Conservation (phyloP, 2,329 filamentous ascomycete genomes). For the Ceratocystis destructans region DNA sequence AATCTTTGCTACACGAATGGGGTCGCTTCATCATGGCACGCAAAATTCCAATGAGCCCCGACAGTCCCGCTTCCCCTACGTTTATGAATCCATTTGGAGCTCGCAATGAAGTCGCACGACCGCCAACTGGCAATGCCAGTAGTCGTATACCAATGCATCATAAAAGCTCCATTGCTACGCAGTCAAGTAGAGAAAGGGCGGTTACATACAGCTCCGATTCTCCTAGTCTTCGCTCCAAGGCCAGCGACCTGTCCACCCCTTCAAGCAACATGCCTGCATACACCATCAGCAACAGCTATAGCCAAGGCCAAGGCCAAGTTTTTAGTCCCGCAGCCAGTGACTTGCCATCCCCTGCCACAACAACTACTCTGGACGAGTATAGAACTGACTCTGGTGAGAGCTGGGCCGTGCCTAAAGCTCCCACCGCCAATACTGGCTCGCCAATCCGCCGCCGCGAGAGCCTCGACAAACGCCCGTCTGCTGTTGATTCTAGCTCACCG, state of each 20-base stretch:
- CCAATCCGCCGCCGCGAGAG: conserved; percentile 42
- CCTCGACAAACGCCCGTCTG: conserved; percentile 30
- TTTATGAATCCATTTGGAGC: conserved; percentile 41
- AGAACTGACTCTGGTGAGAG: conserved; percentile 45
- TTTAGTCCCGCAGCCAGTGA: conserved; percentile 37
- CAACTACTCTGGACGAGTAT: conserved; percentile 36
- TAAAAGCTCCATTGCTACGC: conserved; percentile 36
- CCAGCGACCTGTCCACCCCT: conserved; percentile 48
- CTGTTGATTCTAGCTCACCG: conserved; percentile 36
- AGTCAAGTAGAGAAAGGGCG: conserved; percentile 33
- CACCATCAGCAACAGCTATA: background rate
- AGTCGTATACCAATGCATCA: conserved; percentile 30
- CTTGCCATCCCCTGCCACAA: conserved; percentile 41
- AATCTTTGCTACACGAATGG: conserved; percentile 46
- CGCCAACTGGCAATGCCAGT: conserved; percentile 31
- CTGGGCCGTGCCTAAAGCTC: conserved; percentile 46
- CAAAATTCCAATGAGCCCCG: conserved; percentile 34
- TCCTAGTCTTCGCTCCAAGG: conserved; percentile 46
- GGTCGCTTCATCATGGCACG: conserved; percentile 37
- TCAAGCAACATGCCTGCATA: conserved; percentile 29
- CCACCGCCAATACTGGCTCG: conserved; percentile 44
- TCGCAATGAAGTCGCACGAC: conserved; percentile 31
- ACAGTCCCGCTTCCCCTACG: conserved; percentile 40
- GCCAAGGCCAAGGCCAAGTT: background rate
- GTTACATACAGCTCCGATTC: conserved; percentile 43